These are phyloP conservation scores for Mycena epipterygia DNA, from an alignment of 768 basidiomycete species.

Conservation along the genomic window DNA sequence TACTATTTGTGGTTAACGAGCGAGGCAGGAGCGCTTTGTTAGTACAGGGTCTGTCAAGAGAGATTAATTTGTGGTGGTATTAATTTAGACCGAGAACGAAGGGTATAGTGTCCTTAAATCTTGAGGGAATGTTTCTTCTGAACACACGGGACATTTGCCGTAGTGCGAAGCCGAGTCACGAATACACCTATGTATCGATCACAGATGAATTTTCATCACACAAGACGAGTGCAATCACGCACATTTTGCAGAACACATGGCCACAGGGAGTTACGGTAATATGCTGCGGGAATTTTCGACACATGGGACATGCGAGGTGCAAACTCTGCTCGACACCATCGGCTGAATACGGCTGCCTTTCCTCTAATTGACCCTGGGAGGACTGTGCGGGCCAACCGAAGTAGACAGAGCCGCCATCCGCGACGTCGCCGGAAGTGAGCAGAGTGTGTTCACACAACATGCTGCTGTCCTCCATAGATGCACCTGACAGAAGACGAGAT, in stretches of 20 bases:
- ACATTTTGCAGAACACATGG: constrained; percentile 34
- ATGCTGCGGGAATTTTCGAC: constrained; percentile 44
- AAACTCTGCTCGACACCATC: not conserved
- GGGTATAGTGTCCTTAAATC: not conserved
- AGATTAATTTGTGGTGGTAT: no score
- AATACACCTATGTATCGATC: not conserved
- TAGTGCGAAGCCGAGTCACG: not conserved
- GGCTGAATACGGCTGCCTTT: not conserved
- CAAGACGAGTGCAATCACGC: not conserved
- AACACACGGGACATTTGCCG: not conserved
- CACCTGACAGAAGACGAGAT: constrained; percentile 61
- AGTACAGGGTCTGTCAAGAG: no score
- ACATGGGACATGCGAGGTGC: constrained; percentile 45
- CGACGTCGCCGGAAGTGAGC: constrained; percentile 60
- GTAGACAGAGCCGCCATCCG: constrained; percentile 55
- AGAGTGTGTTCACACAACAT: constrained; percentile 64
- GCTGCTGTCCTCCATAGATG: constrained; percentile 63
- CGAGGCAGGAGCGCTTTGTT: no score
- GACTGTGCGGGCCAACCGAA: constrained; percentile 58
- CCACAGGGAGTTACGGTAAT: constrained; percentile 46
- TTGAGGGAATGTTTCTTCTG: not conserved
- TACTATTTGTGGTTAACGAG: no score
- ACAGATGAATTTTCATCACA: not conserved
- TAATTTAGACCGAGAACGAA: not conserved
- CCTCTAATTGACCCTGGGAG: constrained; percentile 35